These are phyloP conservation scores for Kuraishia cidri DNA, from an alignment of 805 yeast genomes.

Conservation along the genomic window DNA sequence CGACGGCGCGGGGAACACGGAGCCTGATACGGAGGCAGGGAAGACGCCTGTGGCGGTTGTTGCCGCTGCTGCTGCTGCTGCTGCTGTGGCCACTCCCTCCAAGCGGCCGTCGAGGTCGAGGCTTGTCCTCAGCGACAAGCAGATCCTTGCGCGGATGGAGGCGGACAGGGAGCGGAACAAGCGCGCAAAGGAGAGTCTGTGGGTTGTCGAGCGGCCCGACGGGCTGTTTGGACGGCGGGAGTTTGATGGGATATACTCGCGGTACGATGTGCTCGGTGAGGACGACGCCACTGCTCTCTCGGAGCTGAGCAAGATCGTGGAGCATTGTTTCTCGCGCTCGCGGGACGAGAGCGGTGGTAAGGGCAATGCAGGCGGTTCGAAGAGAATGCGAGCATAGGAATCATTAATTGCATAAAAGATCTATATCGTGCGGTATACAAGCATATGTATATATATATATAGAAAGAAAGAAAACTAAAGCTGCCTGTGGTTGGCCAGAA, in stretches of 20 bases:
- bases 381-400: too few species aligned
- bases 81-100: background rate
- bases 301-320: conserved; percentile 47
- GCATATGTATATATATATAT: conserved; percentile 2
- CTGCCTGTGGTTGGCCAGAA: conserved; percentile 25
- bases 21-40: background rate
- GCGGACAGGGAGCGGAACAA: conserved; percentile 90
- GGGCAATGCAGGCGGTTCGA: too few species aligned
- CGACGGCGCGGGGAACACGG: too few species aligned
- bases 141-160: conserved; percentile 74
- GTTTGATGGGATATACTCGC: conserved; percentile 41
- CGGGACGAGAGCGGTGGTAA: too few species aligned
- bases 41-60: background rate
- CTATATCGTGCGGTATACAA: too few species aligned
- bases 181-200: conserved; percentile 68
- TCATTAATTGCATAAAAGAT: too few species aligned
- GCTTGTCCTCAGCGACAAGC: conserved; percentile 22
- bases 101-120: too few species aligned
- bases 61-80: background rate
- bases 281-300: conserved; percentile 42
- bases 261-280: conserved; percentile 31
- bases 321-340: conserved; percentile 43
- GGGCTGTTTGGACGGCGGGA: conserved; percentile 19
- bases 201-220: conserved; percentile 54
- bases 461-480: conserved; percentile 13